Percentiles rank a stretch among this genome's conserved stretches.
Evolutionary conservation across 306 rosid genomes (phyloP).

Genomic region (Pterocarpus santalinus): DNA sequence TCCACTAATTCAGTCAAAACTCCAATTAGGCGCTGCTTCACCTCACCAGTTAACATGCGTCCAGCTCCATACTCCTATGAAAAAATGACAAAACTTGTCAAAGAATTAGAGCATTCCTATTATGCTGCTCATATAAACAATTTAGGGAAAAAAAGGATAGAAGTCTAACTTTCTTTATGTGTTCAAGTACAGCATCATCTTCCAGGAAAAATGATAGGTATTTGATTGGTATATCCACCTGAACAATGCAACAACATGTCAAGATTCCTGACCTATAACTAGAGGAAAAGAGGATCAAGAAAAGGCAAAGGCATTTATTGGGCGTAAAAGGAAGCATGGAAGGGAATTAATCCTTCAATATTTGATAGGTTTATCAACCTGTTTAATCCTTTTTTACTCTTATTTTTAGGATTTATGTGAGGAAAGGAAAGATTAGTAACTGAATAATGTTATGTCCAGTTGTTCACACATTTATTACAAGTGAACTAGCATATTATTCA

Average conservation of each 20-base stretch:
- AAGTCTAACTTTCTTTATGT: conserved; percentile 65
- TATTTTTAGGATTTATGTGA: not conserved
- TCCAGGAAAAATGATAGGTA: conserved; percentile 88
- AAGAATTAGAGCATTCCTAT: conserved; percentile 14
- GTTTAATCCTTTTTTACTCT: conserved; percentile 21
- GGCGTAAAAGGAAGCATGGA: conserved; percentile 4
- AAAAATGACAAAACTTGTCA: conserved; percentile 27
- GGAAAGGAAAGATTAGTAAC: not conserved
- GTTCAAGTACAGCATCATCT: conserved; percentile 81
- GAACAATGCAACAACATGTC: conserved; percentile 41
- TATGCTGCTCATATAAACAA: conserved; percentile 19
- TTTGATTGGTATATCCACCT: conserved; percentile 95
- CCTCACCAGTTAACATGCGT: conserved; percentile 95
- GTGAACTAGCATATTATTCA: conserved; percentile 12
- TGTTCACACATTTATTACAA: conserved; percentile 2
- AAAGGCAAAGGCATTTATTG: conserved; percentile 16
- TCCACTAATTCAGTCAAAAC: conserved; percentile 86
- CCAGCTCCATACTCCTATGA: conserved; percentile 88
- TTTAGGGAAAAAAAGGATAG: conserved; percentile 19
- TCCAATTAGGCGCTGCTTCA: conserved; percentile 74
- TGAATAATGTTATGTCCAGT: conserved; percentile 5
- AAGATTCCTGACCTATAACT: conserved; percentile 35
- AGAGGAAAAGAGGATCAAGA: not conserved
- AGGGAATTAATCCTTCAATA: conserved; percentile 5
- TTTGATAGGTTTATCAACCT: not conserved